Conservation (phyloP, 768 basidiomycete genomes). For the Mycena polygramma region DNA sequence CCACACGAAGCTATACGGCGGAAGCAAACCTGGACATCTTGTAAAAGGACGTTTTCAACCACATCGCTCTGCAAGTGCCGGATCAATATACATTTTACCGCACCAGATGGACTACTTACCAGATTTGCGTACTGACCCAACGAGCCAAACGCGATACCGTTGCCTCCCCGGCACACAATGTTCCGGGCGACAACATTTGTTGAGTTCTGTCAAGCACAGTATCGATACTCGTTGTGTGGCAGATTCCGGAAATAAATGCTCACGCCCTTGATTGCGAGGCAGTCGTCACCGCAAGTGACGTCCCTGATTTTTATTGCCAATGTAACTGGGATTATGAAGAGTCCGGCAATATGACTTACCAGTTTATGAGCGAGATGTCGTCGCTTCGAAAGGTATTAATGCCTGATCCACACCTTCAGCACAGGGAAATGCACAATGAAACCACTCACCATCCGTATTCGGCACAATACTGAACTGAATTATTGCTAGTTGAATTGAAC, state of each 20-base stretch:
- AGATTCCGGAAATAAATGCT: conserved; percentile 31
- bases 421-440: not conserved
- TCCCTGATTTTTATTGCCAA: conserved; percentile 48
- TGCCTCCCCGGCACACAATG: conserved; percentile 69
- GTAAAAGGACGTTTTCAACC: conserved; percentile 63
- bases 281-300: conserved; percentile 72
- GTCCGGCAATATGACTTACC: conserved; percentile 26
- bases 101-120: conserved; percentile 45
- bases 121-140: conserved; percentile 69
- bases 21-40: conserved; percentile 56
- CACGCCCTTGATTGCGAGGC: conserved; percentile 74
- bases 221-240: not conserved
- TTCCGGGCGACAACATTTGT: conserved; percentile 63
- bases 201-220: conserved; percentile 58
- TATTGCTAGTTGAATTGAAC: not conserved
- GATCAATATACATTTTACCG: not conserved
- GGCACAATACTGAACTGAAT: not conserved
- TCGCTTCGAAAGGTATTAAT: conserved; percentile 69
- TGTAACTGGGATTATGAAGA: no score
- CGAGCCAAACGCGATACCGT: conserved; percentile 72
- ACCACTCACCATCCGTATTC: not conserved
- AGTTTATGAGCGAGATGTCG: conserved; percentile 61
- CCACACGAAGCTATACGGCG: not conserved
- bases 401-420: not conserved
- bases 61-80: conserved; percentile 57